Evolutionary conservation across 345 rosid species (phyloP), one percentile per base, ranked within the genome.

Genomic region (Rhodomyrtus tomentosa): DNA sequence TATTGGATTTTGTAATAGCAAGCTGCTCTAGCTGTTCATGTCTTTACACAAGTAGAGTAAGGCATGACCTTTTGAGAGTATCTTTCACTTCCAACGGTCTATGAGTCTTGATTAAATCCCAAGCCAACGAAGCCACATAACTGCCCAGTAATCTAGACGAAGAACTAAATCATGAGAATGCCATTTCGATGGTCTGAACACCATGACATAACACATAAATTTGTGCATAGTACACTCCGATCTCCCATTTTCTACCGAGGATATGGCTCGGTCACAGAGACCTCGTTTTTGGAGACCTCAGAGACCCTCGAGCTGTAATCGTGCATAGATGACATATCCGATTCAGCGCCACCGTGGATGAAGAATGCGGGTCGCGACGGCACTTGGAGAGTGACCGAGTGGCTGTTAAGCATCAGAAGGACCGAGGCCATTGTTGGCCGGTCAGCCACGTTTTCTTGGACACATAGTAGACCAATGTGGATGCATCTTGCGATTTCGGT

Each of bases 401-500:
- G 29, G 84, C 92, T 90, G 27, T 29, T 90, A 13, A 93, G 91
- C 96, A 93, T 92, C 0, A 90, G 87, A 55, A 74, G 88, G 62
- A 93, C 82, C 1, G 90, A 50, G 32, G 89, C 87, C 94, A 92
- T 93, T 10, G 91, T 91, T 53, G 95, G 95, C 59, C 94, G 89
- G 62, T 14, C 84, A 1, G 86, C 86, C 9, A 83, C 55, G 76
- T 87, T 91, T 80, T 92, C 91, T 86, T 95, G 98, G 68, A 91
- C 92, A n/a, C 95, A 93, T 16, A 92, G 86, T 21, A 93, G 79
- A 6, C 91, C 93, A 18, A 93, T 89, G 80, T 93, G 94, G 55
- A 95, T 87, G 88, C 95, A 91, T 85, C 91, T 91, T 82, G 87
- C 80, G 62, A 89, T 87, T 73, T 93, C 93, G 25, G 49, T 74